Base-by-base conservation (phyloP, 257 asterid genomes). In the Gentiana macrophylla region DNA sequence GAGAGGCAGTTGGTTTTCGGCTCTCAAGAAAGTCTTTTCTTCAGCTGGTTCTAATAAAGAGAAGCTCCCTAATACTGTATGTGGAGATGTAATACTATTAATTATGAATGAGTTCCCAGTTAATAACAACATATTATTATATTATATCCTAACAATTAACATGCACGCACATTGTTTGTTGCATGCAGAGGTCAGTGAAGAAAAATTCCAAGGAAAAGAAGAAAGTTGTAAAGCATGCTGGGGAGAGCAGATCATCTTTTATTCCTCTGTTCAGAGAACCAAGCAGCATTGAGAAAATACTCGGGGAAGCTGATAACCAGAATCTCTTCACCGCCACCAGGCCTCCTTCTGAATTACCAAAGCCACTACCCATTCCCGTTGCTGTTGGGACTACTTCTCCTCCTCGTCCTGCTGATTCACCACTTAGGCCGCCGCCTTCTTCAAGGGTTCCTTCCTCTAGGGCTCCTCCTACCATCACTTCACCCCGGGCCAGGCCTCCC, bases 1-100 rank as follows among this genome's bases (percentile, higher is more conserved):
- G 88, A 88, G 78, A 84, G 93, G 97, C 67, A 81, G 89, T 81
- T 92, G 95, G 97, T 72, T 81, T 81, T 85, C 95, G 70, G 94
- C 94, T 65, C 88, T 92, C 83, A 92, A 81, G 70, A 76, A 74
- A 83, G 83, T 80, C 70, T 92, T 92, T 56, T 67, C 82, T 8
- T 78, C 79, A 75, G 73, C 57, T 67, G 83, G 95, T 41, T 41
- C 46, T 5, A 41, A 24, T 13, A 88, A 81, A 71, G 95, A 85
- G 48, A 87, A 85, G 74, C 66, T 66, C 48, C 47, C 67, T 38
- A 70, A 71, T 24, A 24, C 1, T 72, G 95, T 86, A 74, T 86
- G 94, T 69, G 37, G 49, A 36, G 36, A 49, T 50, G 15, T 54
- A 37, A 38, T 5, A 0, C 2, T 32, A 1, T 41, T 1, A 41